Conservation (phyloP, 2,329 filamentous ascomycete genomes). For the Cyphellophora attinorum region DNA sequence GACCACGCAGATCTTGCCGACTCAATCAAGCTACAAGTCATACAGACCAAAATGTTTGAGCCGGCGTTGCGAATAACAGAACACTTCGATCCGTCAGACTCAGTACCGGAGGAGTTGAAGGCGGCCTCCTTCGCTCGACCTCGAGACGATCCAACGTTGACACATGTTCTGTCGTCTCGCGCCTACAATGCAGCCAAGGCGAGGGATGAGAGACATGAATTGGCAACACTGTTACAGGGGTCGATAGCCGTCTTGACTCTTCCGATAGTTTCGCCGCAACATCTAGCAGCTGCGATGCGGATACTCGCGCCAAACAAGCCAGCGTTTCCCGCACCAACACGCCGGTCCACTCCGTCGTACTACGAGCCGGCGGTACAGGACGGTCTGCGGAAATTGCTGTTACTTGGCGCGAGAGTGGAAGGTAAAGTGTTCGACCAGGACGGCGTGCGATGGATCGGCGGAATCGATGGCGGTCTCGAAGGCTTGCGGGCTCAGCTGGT, state of each 20-base stretch:
- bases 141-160: slow-evolving; percentile 32
- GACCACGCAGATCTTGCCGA: slow-evolving; percentile 34
- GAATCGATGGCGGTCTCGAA: slow-evolving; percentile 73
- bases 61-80: slow-evolving; percentile 78
- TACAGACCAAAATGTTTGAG: slow-evolving; percentile 83
- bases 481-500: slow-evolving; percentile 78
- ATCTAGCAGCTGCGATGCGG: slow-evolving; percentile 71
- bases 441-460: slow-evolving; percentile 60
- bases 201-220: slow-evolving; percentile 45
- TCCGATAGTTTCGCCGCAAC: slow-evolving; percentile 70
- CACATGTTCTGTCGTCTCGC: slow-evolving; percentile 49
- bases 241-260: slow-evolving; percentile 73
- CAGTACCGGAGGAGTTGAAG: slow-evolving; percentile 13
- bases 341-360: slow-evolving; percentile 68
- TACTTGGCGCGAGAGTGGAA: slow-evolving; percentile 81
- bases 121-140: slow-evolving; percentile 23
- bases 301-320: slow-evolving; percentile 64
- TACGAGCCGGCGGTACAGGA: slow-evolving; percentile 70
- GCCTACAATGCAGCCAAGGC: slow-evolving; percentile 43
- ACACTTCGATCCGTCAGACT: slow-evolving; percentile 53
- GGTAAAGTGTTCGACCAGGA: slow-evolving; percentile 71
- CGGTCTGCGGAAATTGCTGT: slow-evolving; percentile 75
- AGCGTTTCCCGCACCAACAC: slow-evolving; percentile 67
- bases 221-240: slow-evolving; percentile 70
- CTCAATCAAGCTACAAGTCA: slow-evolving; percentile 65